Evolutionary conservation across 495 filamentous ascomycete genomes (phyloP).

Genomic region (Peziza echinospora): DNA sequence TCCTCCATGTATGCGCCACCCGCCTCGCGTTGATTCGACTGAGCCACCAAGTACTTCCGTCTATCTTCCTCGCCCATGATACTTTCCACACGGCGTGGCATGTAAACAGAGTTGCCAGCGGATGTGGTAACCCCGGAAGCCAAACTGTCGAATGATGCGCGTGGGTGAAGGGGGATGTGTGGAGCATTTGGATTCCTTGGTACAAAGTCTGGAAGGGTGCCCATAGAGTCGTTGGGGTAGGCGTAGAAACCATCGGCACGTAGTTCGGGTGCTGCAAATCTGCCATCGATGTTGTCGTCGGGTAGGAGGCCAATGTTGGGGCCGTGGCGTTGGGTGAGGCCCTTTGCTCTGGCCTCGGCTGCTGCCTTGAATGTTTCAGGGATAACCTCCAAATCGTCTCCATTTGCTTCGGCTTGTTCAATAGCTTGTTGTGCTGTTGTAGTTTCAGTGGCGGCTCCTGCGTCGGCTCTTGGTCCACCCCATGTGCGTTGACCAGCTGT

Average conservation of each 20-base stretch:
- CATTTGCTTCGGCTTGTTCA: slow-evolving; percentile 51
- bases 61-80: slow-evolving; percentile 63
- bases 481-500: slow-evolving; percentile 91
- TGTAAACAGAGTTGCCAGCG: slow-evolving; percentile 37
- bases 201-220: slow-evolving; percentile 25
- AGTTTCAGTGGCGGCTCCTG: slow-evolving; percentile 53
- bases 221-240: slow-evolving; percentile 39
- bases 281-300: slow-evolving; percentile 48
- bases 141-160: slow-evolving; percentile 51
- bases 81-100: slow-evolving; percentile 60
- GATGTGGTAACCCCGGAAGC: slow-evolving; percentile 36
- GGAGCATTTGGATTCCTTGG: slow-evolving; percentile 27
- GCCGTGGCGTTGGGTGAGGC: slow-evolving; percentile 24
- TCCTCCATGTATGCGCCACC: slow-evolving; percentile 31
- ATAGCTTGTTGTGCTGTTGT: slow-evolving; percentile 71
- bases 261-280: slow-evolving; percentile 39
- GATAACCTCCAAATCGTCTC: slow-evolving; percentile 81
- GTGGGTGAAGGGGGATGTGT: slow-evolving; percentile 32
- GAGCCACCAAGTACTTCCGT: slow-evolving; percentile 45
- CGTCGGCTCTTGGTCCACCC: slow-evolving; percentile 88
- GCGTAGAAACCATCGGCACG: slow-evolving; percentile 40
- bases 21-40: slow-evolving; percentile 34
- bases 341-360: slow-evolving; percentile 30
- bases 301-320: slow-evolving; percentile 39
- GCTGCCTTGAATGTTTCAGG: slow-evolving; percentile 73